A percentile compares a stretch with the other conserved stretches of the same genome.
Evolutionary conservation across 164 flowering plant species (phyloP).

Genomic region (Dillenia suffruticosa): DNA sequence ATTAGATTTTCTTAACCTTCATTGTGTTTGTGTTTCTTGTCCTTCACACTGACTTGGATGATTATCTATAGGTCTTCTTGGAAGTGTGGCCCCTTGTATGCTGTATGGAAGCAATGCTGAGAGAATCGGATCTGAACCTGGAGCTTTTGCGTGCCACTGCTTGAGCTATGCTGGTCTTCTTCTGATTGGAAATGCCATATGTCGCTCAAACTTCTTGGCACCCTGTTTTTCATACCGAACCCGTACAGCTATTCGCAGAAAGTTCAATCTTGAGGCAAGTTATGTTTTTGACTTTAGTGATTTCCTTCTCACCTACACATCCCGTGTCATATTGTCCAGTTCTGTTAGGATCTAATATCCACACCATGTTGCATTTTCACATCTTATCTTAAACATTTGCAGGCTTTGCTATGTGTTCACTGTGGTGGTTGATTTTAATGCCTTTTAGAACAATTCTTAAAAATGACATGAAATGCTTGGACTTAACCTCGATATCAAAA

Average conservation of each 20-base stretch:
- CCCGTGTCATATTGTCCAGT: too few relatives aligned
- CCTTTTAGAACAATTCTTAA: too few relatives aligned
- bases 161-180: constrained; percentile 71
- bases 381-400: too few relatives aligned
- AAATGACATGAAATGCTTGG: too few relatives aligned
- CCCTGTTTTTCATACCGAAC: constrained; percentile 75
- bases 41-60: constrained; percentile 2
- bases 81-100: constrained; percentile 82
- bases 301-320: too few relatives aligned
- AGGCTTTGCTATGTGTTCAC: too few relatives aligned
- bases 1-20: too few relatives aligned
- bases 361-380: too few relatives aligned
- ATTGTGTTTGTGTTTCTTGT: neutral
- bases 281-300: neutral
- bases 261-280: constrained; percentile 81
- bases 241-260: constrained; percentile 75
- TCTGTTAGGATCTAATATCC: too few relatives aligned
- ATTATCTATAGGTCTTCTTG: constrained; percentile 68
- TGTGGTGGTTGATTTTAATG: too few relatives aligned
- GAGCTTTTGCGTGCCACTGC: constrained; percentile 73
- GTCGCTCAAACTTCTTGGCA: constrained; percentile 70
- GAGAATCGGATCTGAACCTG: constrained; percentile 70
- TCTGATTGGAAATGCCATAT: constrained; percentile 72
- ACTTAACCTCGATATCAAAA: too few relatives aligned
- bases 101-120: constrained; percentile 87